phyloP scores from a whole-genome alignment of 179 eudicot species.

The Spinacia oleracea region DNA sequence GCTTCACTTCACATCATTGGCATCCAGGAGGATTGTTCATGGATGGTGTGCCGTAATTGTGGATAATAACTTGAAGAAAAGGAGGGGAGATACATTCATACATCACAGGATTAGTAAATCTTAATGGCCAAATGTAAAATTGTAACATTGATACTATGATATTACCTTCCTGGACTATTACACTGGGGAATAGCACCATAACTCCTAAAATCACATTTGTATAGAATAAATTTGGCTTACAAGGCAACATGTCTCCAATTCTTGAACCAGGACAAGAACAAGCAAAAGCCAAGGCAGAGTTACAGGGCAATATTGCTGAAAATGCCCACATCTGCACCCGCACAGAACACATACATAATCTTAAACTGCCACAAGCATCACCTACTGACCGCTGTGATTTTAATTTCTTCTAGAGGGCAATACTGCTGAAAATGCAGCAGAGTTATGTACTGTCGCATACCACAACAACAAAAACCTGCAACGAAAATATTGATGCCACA shows the following conservation, averaged over 20 bases:
- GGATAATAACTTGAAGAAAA: no score
- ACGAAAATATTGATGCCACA: background rate
- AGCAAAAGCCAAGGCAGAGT: background rate
- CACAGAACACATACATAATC: background rate
- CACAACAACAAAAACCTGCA: background rate
- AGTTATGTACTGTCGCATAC: background rate
- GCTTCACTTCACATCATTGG: no score
- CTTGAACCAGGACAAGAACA: background rate
- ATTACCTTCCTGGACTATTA: background rate
- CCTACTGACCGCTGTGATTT: background rate
- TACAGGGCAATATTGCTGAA: background rate
- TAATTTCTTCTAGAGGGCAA: background rate
- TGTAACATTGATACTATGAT: no score
- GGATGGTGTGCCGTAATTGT: no score
- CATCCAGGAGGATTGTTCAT: no score
- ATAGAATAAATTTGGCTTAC: background rate
- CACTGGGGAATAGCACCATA: background rate
- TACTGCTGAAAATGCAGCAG: background rate
- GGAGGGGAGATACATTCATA: no score
- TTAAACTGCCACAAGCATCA: background rate
- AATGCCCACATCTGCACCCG: background rate
- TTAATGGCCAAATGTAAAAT: no score
- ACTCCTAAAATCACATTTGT: constrained; percentile 1
- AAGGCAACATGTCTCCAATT: background rate
- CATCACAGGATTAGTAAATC: no score